Evolutionary conservation across 148 eudicot genomes (phyloP), one percentile per base, ranked within the genome.

Genomic region (Camellia japonica): DNA sequence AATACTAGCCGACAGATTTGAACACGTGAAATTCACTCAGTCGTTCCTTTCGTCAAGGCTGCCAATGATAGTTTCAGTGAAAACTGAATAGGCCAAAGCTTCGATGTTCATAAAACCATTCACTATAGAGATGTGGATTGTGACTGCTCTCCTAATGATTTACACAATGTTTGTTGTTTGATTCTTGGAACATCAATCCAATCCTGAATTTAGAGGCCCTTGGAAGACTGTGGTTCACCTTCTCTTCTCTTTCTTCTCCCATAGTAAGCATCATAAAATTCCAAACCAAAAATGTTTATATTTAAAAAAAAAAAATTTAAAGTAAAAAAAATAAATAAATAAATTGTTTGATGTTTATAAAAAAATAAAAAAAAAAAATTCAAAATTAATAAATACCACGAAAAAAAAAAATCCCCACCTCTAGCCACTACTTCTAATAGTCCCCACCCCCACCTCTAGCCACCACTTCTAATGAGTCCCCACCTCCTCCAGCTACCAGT

Each of bases 61-160:
- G 79, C 58, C 85, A 0, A 60, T 89, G 69, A 18, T 89, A 67
- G 80, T 77, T 46, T 84, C 82, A 3, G 68, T 18, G 14, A 81
- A 73, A 62, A 68, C 19, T 6, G 52, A 67, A 6, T 23, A 71
- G 19, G 59, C 30, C 14, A 66, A 44, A 51, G 65, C 69, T 30
- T 86, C 86, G 91, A 80, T 81, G 42, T 83, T 86, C 15, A 38
- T 89, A 64, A 79, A 54, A 74, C 91, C 91, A 10, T 86, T 89
- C 71, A 86, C 80, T 1, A 7, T 5, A 8, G 81, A 63, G 19
- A 54, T 89, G 80, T 89, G 91, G 89, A 2, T 80, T 8, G 80
- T 80, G 19, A 86, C 85, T 42, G 46, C 52, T 3, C 51, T 10
- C 5, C 12, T 85, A 3, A 74, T 89, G 76, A 14, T 83, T 4